Base-by-base conservation (phyloP, 345 rosid species). In the Eucalyptus caleyi region DNA sequence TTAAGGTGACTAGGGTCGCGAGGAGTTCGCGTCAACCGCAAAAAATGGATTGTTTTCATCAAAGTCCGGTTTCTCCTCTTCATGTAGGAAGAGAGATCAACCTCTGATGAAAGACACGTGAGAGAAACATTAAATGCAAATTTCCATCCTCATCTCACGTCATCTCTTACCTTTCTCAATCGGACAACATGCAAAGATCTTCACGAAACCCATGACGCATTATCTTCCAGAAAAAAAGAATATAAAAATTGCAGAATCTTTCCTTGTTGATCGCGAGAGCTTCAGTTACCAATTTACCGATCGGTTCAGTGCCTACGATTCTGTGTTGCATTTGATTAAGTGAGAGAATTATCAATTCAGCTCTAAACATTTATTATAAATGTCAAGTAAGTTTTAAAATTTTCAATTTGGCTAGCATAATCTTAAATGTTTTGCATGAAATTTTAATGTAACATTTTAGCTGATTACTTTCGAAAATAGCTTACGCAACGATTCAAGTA, bases 371-470 rank as follows among this genome's bases (percentile, higher is more conserved):
- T 53, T 53, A 53, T 0, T 18, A 53, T 18, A 53, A 53, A 53
- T 53, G 4, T 51, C 1, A 51, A 51, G 4, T 51, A 1, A 53
- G 2, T 53, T 19, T 0, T 53, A 3, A 18, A 53, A 18, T 53
- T 53, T 51, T 53, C 2, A 53, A 53, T 53, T 53, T 53, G 9
- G 24, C 4, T 4, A 53, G 1, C 9, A 0, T 53, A 53, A 53
- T 53, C 9, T 53, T 53, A 53, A 18, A 7, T 53, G 4, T 18
- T 18, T 53, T 53, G 24, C 0, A 0, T 4, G 9, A 18, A 7
- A 18, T 18, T 53, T 19, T 0, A 53, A 7, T 18, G 24, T 53
- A 53, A 24, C 56, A 53, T 0, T 53, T 19, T 53, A 53, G 56
- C 9, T 1, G 2, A 53, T 53, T 7, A 4, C 4, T 53, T 53